Percentiles rank a stretch among this genome's conserved stretches.
These are phyloP conservation scores for Emericellopsis atlantica DNA, from an alignment of 2,329 filamentous ascomycete species.

Conservation along the genomic window DNA sequence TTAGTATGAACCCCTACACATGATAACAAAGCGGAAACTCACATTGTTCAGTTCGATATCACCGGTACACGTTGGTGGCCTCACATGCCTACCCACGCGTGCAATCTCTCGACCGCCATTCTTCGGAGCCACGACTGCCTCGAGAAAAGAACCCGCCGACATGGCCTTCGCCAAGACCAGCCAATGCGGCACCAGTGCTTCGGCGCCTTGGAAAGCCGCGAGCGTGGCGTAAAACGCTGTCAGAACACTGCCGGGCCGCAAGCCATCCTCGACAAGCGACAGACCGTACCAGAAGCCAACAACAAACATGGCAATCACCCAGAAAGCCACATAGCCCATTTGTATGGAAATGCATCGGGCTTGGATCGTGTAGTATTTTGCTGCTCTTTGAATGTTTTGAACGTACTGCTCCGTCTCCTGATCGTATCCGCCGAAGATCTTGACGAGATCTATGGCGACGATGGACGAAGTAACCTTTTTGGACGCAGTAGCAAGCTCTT, in stretches of 20 bases:
- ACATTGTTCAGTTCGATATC: conserved; percentile 60
- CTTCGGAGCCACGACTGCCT: conserved; percentile 6
- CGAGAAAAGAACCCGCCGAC: conserved; percentile 49
- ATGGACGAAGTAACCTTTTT: conserved; percentile 61
- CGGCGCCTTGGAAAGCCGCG: conserved; percentile 61
- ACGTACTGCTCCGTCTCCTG: conserved; percentile 58
- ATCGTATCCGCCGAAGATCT: conserved; percentile 67
- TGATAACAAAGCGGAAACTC: conserved; percentile 15
- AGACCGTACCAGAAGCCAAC: conserved; percentile 85
- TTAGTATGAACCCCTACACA: conserved; percentile 4
- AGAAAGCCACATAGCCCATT: conserved; percentile 59
- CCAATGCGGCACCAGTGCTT: conserved; percentile 63
- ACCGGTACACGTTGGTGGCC: conserved; percentile 40
- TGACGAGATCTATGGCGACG: conserved; percentile 70
- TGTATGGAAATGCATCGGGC: conserved; percentile 59
- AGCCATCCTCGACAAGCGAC: conserved; percentile 48
- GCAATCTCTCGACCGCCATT: not conserved
- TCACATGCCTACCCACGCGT: conserved; percentile 5
- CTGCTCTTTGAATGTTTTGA: conserved; percentile 41
- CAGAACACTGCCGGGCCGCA: conserved; percentile 54
- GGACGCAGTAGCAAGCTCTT: conserved; percentile 54
- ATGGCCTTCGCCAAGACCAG: conserved; percentile 70
- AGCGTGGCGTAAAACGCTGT: conserved; percentile 80
- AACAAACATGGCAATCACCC: conserved; percentile 69
- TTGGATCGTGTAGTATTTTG: conserved; percentile 52